Conservation (phyloP, 2,329 filamentous ascomycete genomes). For the Aspergillus arachidicola region DNA sequence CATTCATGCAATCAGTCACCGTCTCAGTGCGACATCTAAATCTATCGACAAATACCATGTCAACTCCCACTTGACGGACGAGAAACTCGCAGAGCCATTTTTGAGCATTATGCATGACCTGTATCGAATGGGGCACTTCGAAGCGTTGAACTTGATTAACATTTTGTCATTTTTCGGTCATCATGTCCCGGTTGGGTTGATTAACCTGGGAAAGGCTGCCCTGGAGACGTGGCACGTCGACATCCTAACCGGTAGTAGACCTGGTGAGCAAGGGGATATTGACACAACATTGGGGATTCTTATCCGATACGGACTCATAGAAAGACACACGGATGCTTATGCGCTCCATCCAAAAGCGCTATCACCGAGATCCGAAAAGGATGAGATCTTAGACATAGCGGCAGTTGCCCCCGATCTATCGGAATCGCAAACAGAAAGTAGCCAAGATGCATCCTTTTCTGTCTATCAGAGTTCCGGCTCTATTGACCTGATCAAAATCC, state of each 20-base stretch:
- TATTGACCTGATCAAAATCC: slow-evolving; percentile 51
- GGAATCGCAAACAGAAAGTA: slow-evolving; percentile 38
- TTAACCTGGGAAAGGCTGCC: slow-evolving; percentile 55
- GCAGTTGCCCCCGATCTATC: slow-evolving; percentile 31
- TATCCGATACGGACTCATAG: slow-evolving; percentile 50
- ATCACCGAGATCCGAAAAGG: slow-evolving; percentile 26
- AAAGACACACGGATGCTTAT: slow-evolving; percentile 42
- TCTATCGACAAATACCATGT: slow-evolving; percentile 62
- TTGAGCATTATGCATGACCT: slow-evolving; percentile 53
- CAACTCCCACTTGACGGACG: slow-evolving; percentile 58
- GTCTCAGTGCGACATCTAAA: slow-evolving; percentile 63
- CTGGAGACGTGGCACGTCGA: slow-evolving; percentile 37
- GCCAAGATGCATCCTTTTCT: slow-evolving; percentile 37
- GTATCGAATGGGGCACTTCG: slow-evolving; percentile 41
- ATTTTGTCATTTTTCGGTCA: slow-evolving; percentile 67
- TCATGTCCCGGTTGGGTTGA: slow-evolving; percentile 67
- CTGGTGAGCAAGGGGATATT: slow-evolving; percentile 42
- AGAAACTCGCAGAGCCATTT: slow-evolving; percentile 55
- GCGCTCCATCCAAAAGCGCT: slow-evolving; percentile 18
- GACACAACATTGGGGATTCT: slow-evolving; percentile 50
- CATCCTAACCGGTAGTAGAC: slow-evolving; percentile 40
- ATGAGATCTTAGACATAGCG: slow-evolving; percentile 25
- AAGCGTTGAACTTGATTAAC: slow-evolving; percentile 66
- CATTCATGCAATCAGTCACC: slow-evolving; percentile 66
- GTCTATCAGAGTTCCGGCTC: slow-evolving; percentile 31